phyloP scores from a whole-genome alignment of 192 early-diverging fungal genomes.

The Coemansia sp. region DNA sequence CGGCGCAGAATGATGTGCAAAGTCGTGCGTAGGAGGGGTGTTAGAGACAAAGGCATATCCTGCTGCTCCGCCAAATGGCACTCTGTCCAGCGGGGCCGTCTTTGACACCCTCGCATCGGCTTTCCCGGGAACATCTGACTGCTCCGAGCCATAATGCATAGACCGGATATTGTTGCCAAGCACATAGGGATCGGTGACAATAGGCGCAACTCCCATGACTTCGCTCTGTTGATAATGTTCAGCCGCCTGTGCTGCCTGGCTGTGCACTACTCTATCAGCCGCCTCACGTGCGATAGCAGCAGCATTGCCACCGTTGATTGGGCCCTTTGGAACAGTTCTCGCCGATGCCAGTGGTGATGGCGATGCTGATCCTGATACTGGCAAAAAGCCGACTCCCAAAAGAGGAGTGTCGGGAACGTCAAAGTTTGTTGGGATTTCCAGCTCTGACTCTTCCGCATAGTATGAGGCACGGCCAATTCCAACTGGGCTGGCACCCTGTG shows the following conservation, averaged over 20 bases:
- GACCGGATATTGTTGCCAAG: background rate
- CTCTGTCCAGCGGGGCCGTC: conserved; percentile 13
- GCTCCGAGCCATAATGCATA: conserved; percentile 11
- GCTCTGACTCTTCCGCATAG: conserved; percentile 30
- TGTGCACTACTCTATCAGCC: conserved; percentile 2
- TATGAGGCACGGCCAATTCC: conserved; percentile 33
- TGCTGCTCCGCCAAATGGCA: background rate
- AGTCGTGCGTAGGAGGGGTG: conserved; percentile 3
- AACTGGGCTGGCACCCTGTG: conserved; percentile 3
- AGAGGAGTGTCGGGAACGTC: conserved; percentile 21
- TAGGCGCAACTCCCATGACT: background rate
- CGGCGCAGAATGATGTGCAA: conserved; percentile 12
- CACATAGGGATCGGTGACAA: conserved; percentile 12
- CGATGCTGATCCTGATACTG: conserved; percentile 5
- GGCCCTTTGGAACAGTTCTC: background rate
- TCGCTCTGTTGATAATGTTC: background rate
- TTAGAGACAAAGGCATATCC: conserved; percentile 2
- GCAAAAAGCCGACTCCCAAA: background rate
- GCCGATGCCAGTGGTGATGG: background rate
- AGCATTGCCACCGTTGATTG: background rate
- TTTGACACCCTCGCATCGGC: conserved; percentile 8
- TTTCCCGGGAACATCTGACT: conserved; percentile 10
- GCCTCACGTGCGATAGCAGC: background rate
- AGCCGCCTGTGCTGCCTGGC: conserved; percentile 5
- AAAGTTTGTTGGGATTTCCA: conserved; percentile 45